Evolutionary conservation across 1,139 yeast genomes (phyloP).

Genomic region (Yamadazyma diospyri): DNA sequence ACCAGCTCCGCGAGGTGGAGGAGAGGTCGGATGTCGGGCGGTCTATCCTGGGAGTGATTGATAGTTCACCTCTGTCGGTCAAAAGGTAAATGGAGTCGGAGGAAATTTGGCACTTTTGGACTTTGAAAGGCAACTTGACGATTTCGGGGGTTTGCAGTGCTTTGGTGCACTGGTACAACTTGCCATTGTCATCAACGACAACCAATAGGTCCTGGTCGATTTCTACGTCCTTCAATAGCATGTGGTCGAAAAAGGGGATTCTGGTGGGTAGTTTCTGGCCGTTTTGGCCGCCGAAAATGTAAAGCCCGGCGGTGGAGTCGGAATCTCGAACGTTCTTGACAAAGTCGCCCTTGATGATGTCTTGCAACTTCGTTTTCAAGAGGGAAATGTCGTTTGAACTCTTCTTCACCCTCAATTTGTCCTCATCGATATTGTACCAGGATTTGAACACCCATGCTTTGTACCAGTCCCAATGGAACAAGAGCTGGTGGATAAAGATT

Average conservation of each 20-base stretch:
- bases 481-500: conserved; percentile 35
- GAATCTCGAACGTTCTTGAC: conserved; percentile 15
- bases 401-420: conserved; percentile 19
- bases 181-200: conserved; percentile 69
- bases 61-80: conserved; percentile 49
- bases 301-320: conserved; percentile 29
- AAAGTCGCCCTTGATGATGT: conserved; percentile 21
- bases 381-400: conserved; percentile 22
- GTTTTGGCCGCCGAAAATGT: conserved; percentile 35
- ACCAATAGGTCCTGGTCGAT: conserved; percentile 49
- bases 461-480: conserved; percentile 40
- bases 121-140: conserved; percentile 38
- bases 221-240: conserved; percentile 55
- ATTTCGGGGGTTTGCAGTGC: conserved; percentile 21
- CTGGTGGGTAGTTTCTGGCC: conserved; percentile 54
- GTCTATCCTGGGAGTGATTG: conserved; percentile 44
- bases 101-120: conserved; percentile 51
- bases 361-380: conserved; percentile 15
- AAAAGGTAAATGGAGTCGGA: conserved; percentile 58
- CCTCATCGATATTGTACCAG: conserved; percentile 28
- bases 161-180: conserved; percentile 57
- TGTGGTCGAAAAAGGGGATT: conserved; percentile 60
- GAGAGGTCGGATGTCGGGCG: conserved; percentile 5
- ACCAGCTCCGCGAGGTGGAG: conserved; percentile 18
- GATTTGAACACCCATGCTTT: conserved; percentile 21